Evolutionary conservation across 352 stramenopile species (phyloP).

Genomic region (Pythium vanterpoolii): DNA sequence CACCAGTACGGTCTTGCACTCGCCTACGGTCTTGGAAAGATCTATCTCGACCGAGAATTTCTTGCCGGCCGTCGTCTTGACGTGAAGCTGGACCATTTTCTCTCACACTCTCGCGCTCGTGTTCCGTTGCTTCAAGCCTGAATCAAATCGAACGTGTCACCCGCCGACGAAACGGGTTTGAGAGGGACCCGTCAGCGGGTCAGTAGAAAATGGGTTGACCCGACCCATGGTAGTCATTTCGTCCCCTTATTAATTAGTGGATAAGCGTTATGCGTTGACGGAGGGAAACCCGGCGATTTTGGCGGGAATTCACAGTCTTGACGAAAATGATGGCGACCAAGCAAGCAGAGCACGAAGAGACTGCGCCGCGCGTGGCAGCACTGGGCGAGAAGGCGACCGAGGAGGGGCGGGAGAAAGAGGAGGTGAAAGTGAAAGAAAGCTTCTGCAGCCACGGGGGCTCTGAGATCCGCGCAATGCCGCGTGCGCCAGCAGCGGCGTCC

Average conservation of each 20-base stretch:
- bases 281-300: constrained; percentile 15
- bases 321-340: constrained; percentile 6
- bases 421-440: background rate
- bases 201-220: background rate
- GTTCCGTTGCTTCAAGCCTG: constrained; percentile 13
- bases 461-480: constrained; percentile 14
- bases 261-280: background rate
- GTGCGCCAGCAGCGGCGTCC: background rate
- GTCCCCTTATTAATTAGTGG: no score
- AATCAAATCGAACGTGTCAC: constrained; percentile 1
- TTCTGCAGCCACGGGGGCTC: constrained; percentile 5
- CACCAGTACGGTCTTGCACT: constrained; percentile 79
- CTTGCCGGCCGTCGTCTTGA: constrained; percentile 82
- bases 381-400: constrained; percentile 10
- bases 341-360: background rate
- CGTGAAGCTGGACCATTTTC: constrained; percentile 70
- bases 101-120: background rate
- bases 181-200: background rate
- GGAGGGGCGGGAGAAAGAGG: background rate
- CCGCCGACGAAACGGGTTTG: constrained; percentile 4
- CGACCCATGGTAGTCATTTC: background rate
- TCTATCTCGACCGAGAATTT: constrained; percentile 75
- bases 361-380: background rate
- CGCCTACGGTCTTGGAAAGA: constrained; percentile 62
- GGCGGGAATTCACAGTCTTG: constrained; percentile 15